Conservation (phyloP, 108 stramenopile genomes). For the Parietichytrium sp. region DNA sequence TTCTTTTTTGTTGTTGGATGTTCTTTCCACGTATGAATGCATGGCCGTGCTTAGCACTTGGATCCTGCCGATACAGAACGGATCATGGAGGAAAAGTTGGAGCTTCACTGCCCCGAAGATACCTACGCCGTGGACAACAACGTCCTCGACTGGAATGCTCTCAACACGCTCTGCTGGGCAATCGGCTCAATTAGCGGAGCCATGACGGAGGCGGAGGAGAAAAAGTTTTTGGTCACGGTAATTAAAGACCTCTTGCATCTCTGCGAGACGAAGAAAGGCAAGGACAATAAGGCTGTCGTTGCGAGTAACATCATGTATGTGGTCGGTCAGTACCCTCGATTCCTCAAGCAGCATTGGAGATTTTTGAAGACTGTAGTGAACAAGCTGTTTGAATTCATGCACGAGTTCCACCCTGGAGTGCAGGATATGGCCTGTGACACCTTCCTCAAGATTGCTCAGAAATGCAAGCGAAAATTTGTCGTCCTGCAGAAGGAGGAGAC, state of each 20-base stretch:
- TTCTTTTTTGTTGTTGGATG: too few species aligned
- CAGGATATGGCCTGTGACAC: constrained; percentile 99
- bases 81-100: constrained; percentile 96
- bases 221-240: constrained; percentile 96
- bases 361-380: constrained; percentile 99
- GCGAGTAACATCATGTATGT: constrained; percentile 99
- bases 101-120: constrained; percentile 85
- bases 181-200: constrained; percentile 97
- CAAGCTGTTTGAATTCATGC: constrained; percentile 99
- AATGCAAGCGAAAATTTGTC: constrained; percentile 88
- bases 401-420: constrained; percentile 96
- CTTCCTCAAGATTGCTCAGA: constrained; percentile 94
- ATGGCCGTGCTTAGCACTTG: too few species aligned
- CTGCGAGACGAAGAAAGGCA: constrained; percentile 91
- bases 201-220: constrained; percentile 97
- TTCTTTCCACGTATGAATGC: too few species aligned
- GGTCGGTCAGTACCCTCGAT: constrained; percentile 99
- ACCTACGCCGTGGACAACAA: too few species aligned
- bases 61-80: constrained; percentile 94
- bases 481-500: constrained; percentile 80
- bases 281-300: constrained; percentile 97
- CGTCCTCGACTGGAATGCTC: constrained; percentile 67
- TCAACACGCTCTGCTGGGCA: constrained; percentile 99
- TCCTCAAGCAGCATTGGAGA: constrained; percentile 98
- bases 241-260: constrained; percentile 96